Evolutionary conservation across 2,329 filamentous ascomycete species (phyloP), one percentile per base, ranked within the genome.

Genomic region (Trichoderma guizhouense): DNA sequence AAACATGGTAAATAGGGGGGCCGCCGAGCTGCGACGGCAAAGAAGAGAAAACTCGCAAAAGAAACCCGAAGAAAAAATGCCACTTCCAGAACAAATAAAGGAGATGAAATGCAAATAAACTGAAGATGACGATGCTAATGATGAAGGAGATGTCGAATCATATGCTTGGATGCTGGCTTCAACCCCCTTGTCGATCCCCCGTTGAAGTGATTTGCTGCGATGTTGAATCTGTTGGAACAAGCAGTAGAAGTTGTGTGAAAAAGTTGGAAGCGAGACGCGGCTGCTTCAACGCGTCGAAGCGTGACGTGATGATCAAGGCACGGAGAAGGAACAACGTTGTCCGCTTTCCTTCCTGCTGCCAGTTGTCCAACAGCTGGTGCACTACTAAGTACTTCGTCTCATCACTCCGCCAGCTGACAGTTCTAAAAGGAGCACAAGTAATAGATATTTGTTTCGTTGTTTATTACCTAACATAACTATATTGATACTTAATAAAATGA

Each of bases 1-100:
- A 80, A 98, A 98, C 95, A 98, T 98, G 76, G 43, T 80, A 77
- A 65, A 43, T 24, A 61, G 47, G 26, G 26, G 21, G 64, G 8
- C 24, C 15, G 26, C 21, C 18, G 36, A 47, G 21, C 36, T 8
- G 36, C 36, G 34, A 32, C 28, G 18, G 15, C 14, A 14, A 51
- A 18, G 36, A 14, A 26, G 26, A 39, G 12, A 32, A 55, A 11
- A 26, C 8, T 26, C 24, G 28, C 36, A 34, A 60, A 14, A 15
- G 53, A 43, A 30, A 9, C 39, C 15, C n/a, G 15, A 3, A 30
- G 51, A 68, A 58, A 39, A 11, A 15, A 12, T 18, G 21, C 3
- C 2, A 4, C 15, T 43, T 43, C 18, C 9, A 43, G 24, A 15
- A n/a, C 24, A 43, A n/a, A 43, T 0, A 2, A 18, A 68, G 7